A percentile compares a stretch with the other conserved stretches of the same genome.
Conservation (phyloP, 306 rosid genomes). For the Citrullus colocynthis region DNA sequence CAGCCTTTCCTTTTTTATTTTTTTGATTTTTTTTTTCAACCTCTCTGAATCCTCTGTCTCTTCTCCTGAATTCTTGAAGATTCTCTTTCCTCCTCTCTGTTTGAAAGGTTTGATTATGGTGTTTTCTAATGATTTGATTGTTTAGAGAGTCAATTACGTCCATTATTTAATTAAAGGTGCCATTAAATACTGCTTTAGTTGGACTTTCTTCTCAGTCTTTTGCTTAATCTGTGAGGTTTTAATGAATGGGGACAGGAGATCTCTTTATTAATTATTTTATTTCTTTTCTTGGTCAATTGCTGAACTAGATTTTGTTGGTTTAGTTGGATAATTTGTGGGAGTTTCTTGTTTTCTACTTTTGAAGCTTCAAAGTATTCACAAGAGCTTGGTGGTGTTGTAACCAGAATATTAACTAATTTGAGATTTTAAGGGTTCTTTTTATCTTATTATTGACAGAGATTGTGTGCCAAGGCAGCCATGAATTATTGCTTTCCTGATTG, state of each 20-base stretch:
- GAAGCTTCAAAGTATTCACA: background rate
- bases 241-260: background rate
- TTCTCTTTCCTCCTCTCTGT: background rate
- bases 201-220: background rate
- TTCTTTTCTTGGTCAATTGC: background rate
- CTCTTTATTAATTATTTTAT: conserved; percentile 5
- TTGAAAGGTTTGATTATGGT: background rate
- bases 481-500: conserved; percentile 40
- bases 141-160: background rate
- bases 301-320: background rate
- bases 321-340: background rate
- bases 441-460: conserved; percentile 17
- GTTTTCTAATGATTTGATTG: conserved; percentile 3
- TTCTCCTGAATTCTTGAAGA: background rate
- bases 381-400: background rate
- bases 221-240: background rate
- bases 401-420: conserved; percentile 5
- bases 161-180: background rate
- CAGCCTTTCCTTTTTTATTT: background rate
- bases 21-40: background rate
- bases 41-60: background rate
- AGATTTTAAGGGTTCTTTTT: conserved; percentile 17
- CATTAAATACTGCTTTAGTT: conserved; percentile 1
- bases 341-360: background rate
- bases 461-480: conserved; percentile 38